Evolutionary conservation across 2,329 filamentous ascomycete species (phyloP).

Genomic region (Tetracladium maxilliforme): DNA sequence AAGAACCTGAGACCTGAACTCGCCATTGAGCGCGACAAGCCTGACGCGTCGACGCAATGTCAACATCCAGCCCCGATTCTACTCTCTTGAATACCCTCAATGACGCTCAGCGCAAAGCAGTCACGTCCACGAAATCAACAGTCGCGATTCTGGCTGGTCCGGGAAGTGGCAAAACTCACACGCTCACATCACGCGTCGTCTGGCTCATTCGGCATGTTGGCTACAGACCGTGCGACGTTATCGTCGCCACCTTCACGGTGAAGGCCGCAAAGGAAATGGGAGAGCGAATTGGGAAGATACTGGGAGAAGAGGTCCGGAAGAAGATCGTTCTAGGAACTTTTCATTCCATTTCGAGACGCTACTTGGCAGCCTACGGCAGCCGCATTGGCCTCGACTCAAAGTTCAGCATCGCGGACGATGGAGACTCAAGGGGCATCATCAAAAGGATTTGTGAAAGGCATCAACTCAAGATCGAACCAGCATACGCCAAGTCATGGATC

Average conservation of each 20-base stretch:
- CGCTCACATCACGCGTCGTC: slow-evolving; percentile 80
- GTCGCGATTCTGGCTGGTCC: slow-evolving; percentile 53
- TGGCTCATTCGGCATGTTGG: slow-evolving; percentile 65
- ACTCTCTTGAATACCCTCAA: slow-evolving; percentile 45
- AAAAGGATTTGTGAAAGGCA: slow-evolving; percentile 70
- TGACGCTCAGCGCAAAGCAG: slow-evolving; percentile 45
- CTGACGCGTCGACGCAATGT: too few species aligned
- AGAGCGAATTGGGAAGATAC: slow-evolving; percentile 62
- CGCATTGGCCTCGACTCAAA: slow-evolving; percentile 68
- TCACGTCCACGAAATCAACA: slow-evolving; percentile 40
- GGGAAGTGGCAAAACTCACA: slow-evolving; percentile 84
- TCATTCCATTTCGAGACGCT: slow-evolving; percentile 80
- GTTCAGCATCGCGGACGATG: slow-evolving; percentile 82
- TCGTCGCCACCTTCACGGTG: slow-evolving; percentile 94
- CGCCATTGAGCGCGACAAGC: too few species aligned
- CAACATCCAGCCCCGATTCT: too few species aligned
- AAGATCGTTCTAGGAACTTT: slow-evolving; percentile 84
- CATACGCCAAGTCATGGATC: slow-evolving; percentile 60
- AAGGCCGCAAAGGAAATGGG: slow-evolving; percentile 94
- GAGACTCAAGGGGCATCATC: slow-evolving; percentile 66
- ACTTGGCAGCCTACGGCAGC: slow-evolving; percentile 71
- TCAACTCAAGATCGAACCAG: slow-evolving; percentile 52
- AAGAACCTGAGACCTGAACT: too few species aligned
- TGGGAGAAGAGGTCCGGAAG: slow-evolving; percentile 63
- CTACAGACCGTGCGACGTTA: slow-evolving; percentile 69